Base-by-base conservation (phyloP, 306 rosid genomes). In the Comarum palustre region DNA sequence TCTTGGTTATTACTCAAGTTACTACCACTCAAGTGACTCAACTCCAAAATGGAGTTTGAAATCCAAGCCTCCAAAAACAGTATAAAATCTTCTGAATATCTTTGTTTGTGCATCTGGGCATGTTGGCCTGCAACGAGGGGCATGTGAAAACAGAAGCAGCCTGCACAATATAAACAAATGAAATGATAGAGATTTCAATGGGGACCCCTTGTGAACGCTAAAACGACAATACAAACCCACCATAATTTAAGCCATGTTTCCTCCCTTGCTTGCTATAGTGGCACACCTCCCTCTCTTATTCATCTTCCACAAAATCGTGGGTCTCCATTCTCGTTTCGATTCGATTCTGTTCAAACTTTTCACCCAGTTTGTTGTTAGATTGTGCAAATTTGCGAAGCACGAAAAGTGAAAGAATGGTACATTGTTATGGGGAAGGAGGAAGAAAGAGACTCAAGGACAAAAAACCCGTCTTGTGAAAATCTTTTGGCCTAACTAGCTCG, bases 191-290 rank as follows among this genome's bases (percentile, higher is more conserved):
- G 15, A 36, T 8, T 34, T 34, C 20, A 12, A 14, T 45, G 25
- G 66, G 66, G n/a, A 10, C 52, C 74, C 45, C 4, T 5, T 17
- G 24, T 20, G 34, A 15, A 71, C 65, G 8, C 73, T 11, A 65
- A 65, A 11, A 41, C 32, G 69, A 65, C 34, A 41, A 5, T 41
- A 65, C 13, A 48, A 20, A 71, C 32, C 54, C 66, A 29, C 75
- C 75, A 29, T 54, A 39, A 27, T 41, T 57, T 27, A 58, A 39
- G 42, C 13, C 52, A 72, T 41, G 55, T 72, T 72, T 72, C 75
- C 67, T 6, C 55, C 42, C 16, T 19, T 25, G 55, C 57, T 72
- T 57, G 41, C 27, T 54, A 36, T 31, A 34, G 63, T 54, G 61
- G 24, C n/a, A 42, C 55, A 38, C 41, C 41, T 38, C 62, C n/a